A percentile compares a stretch with the other conserved stretches of the same genome.
These are phyloP conservation scores for Nidula microcarpa DNA, from an alignment of 768 basidiomycete species.

Conservation along the genomic window DNA sequence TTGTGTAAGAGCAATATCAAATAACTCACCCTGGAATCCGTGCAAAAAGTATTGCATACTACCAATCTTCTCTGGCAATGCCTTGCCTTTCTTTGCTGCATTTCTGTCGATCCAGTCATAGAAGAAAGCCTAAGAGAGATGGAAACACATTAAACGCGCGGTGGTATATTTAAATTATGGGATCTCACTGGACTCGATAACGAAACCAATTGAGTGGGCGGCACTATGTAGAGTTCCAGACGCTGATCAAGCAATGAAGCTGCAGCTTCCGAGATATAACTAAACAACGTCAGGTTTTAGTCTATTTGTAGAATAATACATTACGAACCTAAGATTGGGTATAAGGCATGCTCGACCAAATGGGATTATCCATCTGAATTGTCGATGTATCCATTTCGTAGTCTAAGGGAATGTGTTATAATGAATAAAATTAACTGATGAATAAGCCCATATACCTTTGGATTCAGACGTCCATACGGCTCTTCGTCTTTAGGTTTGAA, in stretches of 20 bases:
- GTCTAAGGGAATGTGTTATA: slow-evolving; percentile 40
- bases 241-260: slow-evolving; percentile 80
- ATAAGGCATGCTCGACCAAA: slow-evolving; percentile 89
- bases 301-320: background rate
- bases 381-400: slow-evolving; percentile 86
- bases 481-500: slow-evolving; percentile 94
- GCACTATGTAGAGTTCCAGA: slow-evolving; percentile 76
- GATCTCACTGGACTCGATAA: slow-evolving; percentile 67
- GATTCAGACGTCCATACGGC: slow-evolving; percentile 84
- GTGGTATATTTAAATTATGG: background rate
- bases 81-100: slow-evolving; percentile 79
- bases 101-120: slow-evolving; percentile 89
- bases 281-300: slow-evolving; percentile 18
- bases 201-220: slow-evolving; percentile 79
- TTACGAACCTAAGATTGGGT: slow-evolving; percentile 71
- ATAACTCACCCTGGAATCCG: slow-evolving; percentile 63
- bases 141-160: background rate
- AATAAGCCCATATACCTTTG: slow-evolving; percentile 56
- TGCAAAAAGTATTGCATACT: slow-evolving; percentile 88
- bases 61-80: slow-evolving; percentile 83
- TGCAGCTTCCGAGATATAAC: slow-evolving; percentile 88
- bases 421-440: slow-evolving; percentile 1
- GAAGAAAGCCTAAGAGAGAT: slow-evolving; percentile 67
- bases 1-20: slow-evolving; percentile 19
- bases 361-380: slow-evolving; percentile 86